Percentiles rank a stretch among this genome's conserved stretches.
Evolutionary conservation across 257 asterid species (phyloP).

Genomic region (Leptodermis oblonga): DNA sequence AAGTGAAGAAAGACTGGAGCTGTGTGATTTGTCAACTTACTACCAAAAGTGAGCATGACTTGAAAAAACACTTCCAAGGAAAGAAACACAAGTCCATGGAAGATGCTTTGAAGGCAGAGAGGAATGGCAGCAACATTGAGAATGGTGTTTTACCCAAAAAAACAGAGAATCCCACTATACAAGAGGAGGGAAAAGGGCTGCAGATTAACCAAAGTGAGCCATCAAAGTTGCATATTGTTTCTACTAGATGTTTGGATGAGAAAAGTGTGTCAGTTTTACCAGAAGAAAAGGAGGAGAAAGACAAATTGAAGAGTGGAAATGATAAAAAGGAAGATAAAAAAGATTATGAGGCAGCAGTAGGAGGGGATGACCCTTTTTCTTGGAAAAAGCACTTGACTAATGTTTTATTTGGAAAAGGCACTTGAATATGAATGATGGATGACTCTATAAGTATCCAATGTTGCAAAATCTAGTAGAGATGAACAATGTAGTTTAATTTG

Average conservation of each 20-base stretch:
- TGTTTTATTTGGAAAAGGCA: too few relatives aligned
- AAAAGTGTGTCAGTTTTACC: neutral
- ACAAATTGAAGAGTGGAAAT: too few relatives aligned
- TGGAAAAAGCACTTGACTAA: too few relatives aligned
- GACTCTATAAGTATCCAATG: too few relatives aligned
- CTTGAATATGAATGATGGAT: too few relatives aligned
- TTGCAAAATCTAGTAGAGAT: too few relatives aligned
- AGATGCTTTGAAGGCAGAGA: slow-evolving; percentile 33
- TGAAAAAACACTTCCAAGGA: slow-evolving; percentile 50
- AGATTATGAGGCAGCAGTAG: too few relatives aligned
- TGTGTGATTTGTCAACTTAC: slow-evolving; percentile 56
- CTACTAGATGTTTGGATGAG: neutral
- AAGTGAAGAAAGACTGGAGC: slow-evolving; percentile 40
- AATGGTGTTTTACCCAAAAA: neutral
- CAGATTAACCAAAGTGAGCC: neutral
- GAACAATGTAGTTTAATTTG: too few relatives aligned
- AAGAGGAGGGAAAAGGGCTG: too few relatives aligned
- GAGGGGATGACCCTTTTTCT: too few relatives aligned
- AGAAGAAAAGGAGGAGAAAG: neutral
- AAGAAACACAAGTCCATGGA: slow-evolving; percentile 59
- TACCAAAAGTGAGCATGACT: slow-evolving; percentile 29
- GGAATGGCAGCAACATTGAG: slow-evolving; percentile 1
- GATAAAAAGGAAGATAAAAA: too few relatives aligned
- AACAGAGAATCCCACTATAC: neutral
- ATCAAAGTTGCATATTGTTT: neutral